Conservation (phyloP, 306 rosid species). For the Prunus fruticosa region DNA sequence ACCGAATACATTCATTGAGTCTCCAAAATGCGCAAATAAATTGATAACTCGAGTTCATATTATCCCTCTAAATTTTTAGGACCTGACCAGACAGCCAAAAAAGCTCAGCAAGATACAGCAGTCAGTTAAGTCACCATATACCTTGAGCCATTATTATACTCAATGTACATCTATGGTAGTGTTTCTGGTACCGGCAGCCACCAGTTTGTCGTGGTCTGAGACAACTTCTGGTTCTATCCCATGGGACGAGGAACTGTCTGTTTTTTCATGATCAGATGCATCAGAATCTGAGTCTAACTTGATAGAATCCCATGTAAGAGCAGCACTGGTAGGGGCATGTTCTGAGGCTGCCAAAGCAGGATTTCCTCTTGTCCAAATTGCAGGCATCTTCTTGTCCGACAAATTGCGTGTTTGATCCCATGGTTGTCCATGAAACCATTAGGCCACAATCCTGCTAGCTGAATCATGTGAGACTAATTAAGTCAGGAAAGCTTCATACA, state of each 20-base stretch:
- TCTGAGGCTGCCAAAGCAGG: conserved; percentile 27
- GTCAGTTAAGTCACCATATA: conserved; percentile 17
- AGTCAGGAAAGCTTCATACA: conserved; percentile 1
- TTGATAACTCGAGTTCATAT: no score
- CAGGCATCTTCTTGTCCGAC: conserved; percentile 30
- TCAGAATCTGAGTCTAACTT: conserved; percentile 39
- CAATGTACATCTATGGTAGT: conserved; percentile 17
- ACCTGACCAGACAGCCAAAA: conserved; percentile 21
- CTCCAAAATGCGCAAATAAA: no score
- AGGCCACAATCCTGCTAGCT: conserved; percentile 97
- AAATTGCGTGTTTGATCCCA: conserved; percentile 91
- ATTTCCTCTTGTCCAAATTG: conserved; percentile 47
- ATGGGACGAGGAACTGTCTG: conserved; percentile 21
- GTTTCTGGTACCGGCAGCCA: conserved; percentile 21
- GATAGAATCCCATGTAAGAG: conserved; percentile 39
- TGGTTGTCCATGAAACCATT: conserved; percentile 93
- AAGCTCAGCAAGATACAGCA: conserved; percentile 18
- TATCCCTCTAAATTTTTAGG: no score
- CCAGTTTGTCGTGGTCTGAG: conserved; percentile 10
- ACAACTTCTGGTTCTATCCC: conserved; percentile 20
- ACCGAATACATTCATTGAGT: no score
- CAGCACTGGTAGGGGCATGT: conserved; percentile 18
- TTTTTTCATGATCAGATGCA: conserved; percentile 39
- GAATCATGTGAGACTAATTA: conserved; percentile 19
- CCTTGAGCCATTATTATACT: conserved; percentile 16